Percentiles rank a stretch among this genome's conserved stretches.
These are phyloP conservation scores for Hypsizygus ulmarius DNA, from an alignment of 1,284 basidiomycete species.

Conservation along the genomic window DNA sequence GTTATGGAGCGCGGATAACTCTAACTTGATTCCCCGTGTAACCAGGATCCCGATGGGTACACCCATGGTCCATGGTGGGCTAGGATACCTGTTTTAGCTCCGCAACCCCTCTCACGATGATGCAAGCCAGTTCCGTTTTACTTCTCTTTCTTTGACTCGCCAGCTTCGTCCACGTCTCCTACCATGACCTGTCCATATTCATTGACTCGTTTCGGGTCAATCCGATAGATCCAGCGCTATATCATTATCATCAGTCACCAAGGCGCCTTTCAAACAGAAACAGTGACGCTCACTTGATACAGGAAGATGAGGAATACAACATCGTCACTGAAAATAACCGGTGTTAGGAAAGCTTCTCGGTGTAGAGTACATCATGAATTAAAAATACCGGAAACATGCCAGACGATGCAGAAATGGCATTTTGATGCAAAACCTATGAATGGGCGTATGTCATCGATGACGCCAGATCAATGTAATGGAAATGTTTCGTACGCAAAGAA, in stretches of 20 bases:
- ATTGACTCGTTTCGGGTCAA: slow-evolving; percentile 92
- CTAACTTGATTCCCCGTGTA: slow-evolving; percentile 21
- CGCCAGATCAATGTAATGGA: not conserved
- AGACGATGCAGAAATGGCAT: slow-evolving; percentile 94
- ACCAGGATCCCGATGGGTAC: slow-evolving; percentile 14
- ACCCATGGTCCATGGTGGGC: slow-evolving; percentile 5
- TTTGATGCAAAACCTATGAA: slow-evolving; percentile 81
- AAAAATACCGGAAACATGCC: slow-evolving; percentile 69
- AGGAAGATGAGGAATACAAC: slow-evolving; percentile 86
- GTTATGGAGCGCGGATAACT: slow-evolving; percentile 15
- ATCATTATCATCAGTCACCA: slow-evolving; percentile 15
- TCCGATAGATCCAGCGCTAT: slow-evolving; percentile 92
- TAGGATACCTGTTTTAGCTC: not conserved
- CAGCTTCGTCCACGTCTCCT: slow-evolving; percentile 45
- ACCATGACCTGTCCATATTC: slow-evolving; percentile 89
- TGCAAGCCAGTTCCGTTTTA: slow-evolving; percentile 18
- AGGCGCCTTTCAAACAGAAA: slow-evolving; percentile 11
- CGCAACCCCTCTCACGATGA: not conserved
- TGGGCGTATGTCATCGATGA: slow-evolving; percentile 12
- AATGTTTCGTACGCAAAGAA: slow-evolving; percentile 71
- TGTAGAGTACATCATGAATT: slow-evolving; percentile 11
- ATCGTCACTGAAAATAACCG: slow-evolving; percentile 60
- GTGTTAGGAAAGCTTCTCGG: slow-evolving; percentile 20
- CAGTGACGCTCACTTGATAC: slow-evolving; percentile 63
- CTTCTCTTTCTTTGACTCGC: slow-evolving; percentile 51